Evolutionary conservation across 75 land plant genomes (phyloP).

Genomic region (Pinus tabuliformis): DNA sequence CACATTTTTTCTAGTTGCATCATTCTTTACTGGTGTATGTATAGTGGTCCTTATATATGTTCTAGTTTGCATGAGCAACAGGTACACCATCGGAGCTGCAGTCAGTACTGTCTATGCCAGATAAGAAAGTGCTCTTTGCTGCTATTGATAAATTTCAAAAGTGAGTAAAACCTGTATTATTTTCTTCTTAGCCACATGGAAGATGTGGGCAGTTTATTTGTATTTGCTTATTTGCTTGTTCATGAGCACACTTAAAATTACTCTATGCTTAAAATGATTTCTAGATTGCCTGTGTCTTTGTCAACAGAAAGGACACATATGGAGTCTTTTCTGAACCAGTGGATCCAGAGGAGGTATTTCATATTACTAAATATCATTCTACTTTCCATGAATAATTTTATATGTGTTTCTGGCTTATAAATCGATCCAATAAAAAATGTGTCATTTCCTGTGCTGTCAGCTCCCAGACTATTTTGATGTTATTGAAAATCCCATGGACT

Average conservation of each 20-base stretch:
- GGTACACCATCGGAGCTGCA: conserved; percentile 30
- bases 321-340: conserved; percentile 91
- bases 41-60: neutral
- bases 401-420: neutral
- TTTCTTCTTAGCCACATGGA: neutral
- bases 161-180: conserved; percentile 34
- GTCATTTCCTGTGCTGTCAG: conserved; percentile 34
- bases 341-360: conserved; percentile 73
- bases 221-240: neutral
- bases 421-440: neutral
- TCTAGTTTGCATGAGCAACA: conserved; percentile 6
- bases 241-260: neutral
- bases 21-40: neutral
- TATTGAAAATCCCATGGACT: conserved; percentile 92
- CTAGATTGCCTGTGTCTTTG: neutral
- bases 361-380: neutral
- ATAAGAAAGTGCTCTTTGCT: conserved; percentile 60
- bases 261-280: neutral
- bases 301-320: conserved; percentile 84
- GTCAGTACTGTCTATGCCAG: conserved; percentile 46
- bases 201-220: neutral
- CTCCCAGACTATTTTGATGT: conserved; percentile 92
- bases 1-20: neutral
- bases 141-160: conserved; percentile 84
- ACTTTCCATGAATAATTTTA: neutral